Percentiles rank a stretch among this genome's conserved stretches.
These are phyloP conservation scores for Suhomyces taliae DNA, from an alignment of 1,139 yeast species.

Conservation along the genomic window DNA sequence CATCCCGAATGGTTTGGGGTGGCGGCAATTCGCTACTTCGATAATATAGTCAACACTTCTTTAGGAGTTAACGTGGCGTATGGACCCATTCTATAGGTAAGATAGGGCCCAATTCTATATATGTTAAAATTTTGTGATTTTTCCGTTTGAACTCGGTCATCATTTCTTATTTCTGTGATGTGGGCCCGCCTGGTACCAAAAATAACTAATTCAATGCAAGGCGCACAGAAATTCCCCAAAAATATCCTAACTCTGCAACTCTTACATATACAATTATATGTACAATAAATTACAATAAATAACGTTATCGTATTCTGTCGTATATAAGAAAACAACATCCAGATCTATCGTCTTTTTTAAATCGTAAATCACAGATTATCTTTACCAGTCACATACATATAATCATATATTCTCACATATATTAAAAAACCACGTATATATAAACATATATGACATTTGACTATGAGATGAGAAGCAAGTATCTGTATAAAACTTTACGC, in stretches of 20 bases:
- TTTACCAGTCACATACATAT: neutral
- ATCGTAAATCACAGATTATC: neutral
- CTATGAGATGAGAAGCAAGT: slow-evolving; percentile 8
- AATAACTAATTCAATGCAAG: neutral
- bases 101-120: too few relatives aligned
- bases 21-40: neutral
- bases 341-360: neutral
- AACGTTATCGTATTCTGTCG: slow-evolving; percentile 7
- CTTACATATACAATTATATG: neutral
- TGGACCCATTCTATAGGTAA: neutral
- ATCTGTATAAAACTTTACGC: slow-evolving; percentile 5
- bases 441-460: neutral
- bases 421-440: neutral
- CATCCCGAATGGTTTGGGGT: neutral
- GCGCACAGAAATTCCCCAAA: neutral
- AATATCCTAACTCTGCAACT: slow-evolving; percentile 1
- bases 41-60: too few relatives aligned
- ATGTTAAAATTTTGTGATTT: too few relatives aligned
- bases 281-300: neutral
- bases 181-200: neutral
- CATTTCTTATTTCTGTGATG: too few relatives aligned
- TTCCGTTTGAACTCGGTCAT: too few relatives aligned
- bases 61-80: neutral
- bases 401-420: neutral
- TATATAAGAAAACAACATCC: slow-evolving; percentile 1